Percentiles rank a stretch among this genome's conserved stretches.
Evolutionary conservation across 1,284 basidiomycete genomes (phyloP).

Genomic region (Rhodofomes roseus): DNA sequence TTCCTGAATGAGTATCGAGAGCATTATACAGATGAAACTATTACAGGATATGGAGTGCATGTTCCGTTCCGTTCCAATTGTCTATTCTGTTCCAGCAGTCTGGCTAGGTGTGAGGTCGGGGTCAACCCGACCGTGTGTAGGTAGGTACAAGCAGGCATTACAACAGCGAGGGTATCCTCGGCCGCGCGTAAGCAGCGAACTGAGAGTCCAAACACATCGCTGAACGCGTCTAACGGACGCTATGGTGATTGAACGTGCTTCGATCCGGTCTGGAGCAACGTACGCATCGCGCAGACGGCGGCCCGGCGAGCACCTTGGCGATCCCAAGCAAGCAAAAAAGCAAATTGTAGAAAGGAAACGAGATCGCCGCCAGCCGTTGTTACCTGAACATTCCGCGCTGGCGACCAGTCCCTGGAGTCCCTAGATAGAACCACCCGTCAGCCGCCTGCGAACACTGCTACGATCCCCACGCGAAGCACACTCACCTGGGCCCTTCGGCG

Average conservation of each 20-base stretch:
- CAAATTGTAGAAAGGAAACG: not conserved
- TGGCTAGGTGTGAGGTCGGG: not conserved
- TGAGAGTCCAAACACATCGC: not conserved
- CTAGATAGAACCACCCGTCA: not conserved
- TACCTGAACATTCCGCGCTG: not conserved
- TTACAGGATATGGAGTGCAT: not conserved
- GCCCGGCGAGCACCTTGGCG: not conserved
- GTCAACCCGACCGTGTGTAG: not conserved
- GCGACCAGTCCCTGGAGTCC: not conserved
- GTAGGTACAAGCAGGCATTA: not conserved
- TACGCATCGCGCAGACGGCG: not conserved
- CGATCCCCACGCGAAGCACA: not conserved
- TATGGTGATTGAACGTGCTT: not conserved
- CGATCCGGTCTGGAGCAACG: not conserved
- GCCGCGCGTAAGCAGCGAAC: not conserved
- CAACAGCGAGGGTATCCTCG: not conserved
- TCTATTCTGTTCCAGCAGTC: not conserved
- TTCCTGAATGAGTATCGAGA: not conserved
- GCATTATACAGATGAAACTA: not conserved
- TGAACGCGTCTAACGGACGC: not conserved
- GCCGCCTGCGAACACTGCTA: slow-evolving; percentile 1
- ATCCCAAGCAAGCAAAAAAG: not conserved
- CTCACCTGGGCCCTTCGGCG: slow-evolving; percentile 2
- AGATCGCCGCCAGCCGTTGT: not conserved
- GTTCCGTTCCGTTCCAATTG: not conserved